Base-by-base conservation (phyloP, 768 basidiomycete genomes). In the Lactarius hengduanensis region DNA sequence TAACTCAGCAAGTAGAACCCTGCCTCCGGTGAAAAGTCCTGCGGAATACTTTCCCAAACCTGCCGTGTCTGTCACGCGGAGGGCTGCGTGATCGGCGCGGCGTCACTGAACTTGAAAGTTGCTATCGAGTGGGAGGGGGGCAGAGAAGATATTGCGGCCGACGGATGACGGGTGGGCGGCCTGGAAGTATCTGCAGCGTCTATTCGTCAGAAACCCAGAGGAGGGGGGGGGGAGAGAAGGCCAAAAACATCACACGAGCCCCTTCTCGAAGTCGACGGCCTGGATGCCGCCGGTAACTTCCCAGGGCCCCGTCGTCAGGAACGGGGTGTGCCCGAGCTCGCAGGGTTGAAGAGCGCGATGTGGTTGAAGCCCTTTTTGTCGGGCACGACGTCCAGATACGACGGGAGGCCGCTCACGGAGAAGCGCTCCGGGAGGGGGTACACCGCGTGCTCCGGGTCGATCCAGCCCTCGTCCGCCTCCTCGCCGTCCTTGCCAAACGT, bases 401-500 rank as follows among this genome's bases (percentile, higher is more conserved):
- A 91, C 32, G 83, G 78, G 8, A 80, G 76, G 43, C 80, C 80
- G 7, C 76, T 74, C 15, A 75, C 75, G 53, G 78, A 78, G 38
- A 88, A 72, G 56, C 67, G 72, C 16, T 74, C 63, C 22, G 87
- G 83, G 22, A 92, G 77, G 1, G 85, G 83, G 67, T 82, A 78
- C 43, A 94, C 86, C 30, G 77, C 81, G 79, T 90, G 90, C 20
- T 76, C 80, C 67, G 85, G 79, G 59, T 98, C 92, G 68, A 98
- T 94, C 97, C 97, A 99, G 1, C 97, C 97, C 43, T 86, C 86
- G 73, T 97, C 96, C 0, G 87, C 90, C 73, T 96, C 83, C 72
- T 95, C 96, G 7, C 93, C 96, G 41, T 87, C 74, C 73, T 85
- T 83, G 4, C 95, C 96, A 11, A 96, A 80, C 67, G 81, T 88